Conservation (phyloP, 176 grass and related monocot species). For the Ensete glaucum region DNA sequence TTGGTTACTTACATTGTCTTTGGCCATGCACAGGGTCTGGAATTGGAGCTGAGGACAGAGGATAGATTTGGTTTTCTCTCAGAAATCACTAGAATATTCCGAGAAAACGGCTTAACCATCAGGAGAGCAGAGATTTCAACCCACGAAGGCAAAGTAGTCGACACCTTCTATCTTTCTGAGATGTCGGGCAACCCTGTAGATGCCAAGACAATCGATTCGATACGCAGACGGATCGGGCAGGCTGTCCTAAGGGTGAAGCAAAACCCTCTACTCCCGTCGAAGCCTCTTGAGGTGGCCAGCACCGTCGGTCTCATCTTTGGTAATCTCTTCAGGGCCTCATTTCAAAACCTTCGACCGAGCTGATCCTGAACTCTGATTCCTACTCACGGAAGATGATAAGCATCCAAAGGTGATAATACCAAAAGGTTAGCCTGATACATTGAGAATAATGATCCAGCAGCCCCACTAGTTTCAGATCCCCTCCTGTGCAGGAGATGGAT, state of each 20-base stretch:
- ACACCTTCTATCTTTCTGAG: conserved; percentile 15
- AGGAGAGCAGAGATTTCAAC: conserved; percentile 6
- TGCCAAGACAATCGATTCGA: conserved; percentile 13
- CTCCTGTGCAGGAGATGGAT: too few species aligned
- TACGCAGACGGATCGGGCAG: not conserved
- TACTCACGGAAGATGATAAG: not conserved
- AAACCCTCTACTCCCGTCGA: not conserved
- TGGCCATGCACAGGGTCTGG: conserved; percentile 3
- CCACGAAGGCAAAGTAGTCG: not conserved
- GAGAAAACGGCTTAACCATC: conserved; percentile 9
- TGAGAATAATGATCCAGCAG: too few species aligned
- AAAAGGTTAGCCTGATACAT: too few species aligned
- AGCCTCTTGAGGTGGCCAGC: not conserved
- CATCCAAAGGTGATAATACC: too few species aligned
- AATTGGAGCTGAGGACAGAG: conserved; percentile 7
- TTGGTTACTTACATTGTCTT: not conserved
- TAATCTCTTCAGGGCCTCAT: conserved; percentile 1
- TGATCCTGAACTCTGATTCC: not conserved
- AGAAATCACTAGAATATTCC: conserved; percentile 19
- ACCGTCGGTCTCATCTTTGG: not conserved
- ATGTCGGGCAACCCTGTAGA: conserved; percentile 9
- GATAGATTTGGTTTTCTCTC: conserved; percentile 14
- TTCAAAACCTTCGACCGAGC: conserved; percentile 2
- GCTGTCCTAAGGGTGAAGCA: conserved; percentile 6
- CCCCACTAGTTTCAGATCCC: too few species aligned